Conservation (phyloP, 805 yeast genomes). For the Lipomyces sp. region DNA sequence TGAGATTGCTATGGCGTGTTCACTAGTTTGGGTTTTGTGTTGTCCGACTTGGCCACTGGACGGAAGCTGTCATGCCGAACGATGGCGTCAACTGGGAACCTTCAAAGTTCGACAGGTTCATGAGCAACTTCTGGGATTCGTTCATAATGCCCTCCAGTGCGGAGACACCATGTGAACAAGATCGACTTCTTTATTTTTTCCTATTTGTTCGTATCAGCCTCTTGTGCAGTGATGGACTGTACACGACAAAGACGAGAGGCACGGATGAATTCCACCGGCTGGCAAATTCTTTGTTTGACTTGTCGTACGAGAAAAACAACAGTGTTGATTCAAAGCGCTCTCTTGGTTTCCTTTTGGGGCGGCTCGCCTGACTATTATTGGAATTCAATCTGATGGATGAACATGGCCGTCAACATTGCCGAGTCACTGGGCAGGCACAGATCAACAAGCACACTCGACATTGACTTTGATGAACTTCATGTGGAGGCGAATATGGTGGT, state of each 20-base stretch:
- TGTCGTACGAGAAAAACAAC: conserved; percentile 28
- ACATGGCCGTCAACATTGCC: conserved; percentile 30
- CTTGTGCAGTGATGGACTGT: no score
- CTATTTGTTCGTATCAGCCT: conserved; percentile 18
- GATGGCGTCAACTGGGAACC: background rate
- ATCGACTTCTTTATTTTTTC: conserved; percentile 19
- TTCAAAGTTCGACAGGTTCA: background rate
- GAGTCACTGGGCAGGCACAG: conserved; percentile 33
- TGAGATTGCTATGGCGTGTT: no score
- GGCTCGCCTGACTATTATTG: conserved; percentile 32
- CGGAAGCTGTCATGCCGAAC: background rate
- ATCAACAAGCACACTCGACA: conserved; percentile 1
- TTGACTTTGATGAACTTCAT: conserved; percentile 21
- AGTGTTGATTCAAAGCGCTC: conserved; percentile 19
- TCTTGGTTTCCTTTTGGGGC: conserved; percentile 32
- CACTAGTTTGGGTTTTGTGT: no score
- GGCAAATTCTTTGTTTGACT: conserved; percentile 31
- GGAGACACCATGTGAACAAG: conserved; percentile 12
- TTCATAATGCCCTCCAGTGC: conserved; percentile 14
- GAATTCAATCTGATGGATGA: conserved; percentile 32
- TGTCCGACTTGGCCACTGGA: background rate
- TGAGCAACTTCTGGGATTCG: conserved; percentile 8
- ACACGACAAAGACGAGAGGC: conserved; percentile 36
- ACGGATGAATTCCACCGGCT: conserved; percentile 24
- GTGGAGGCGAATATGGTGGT: conserved; percentile 28